Evolutionary conservation across 2,329 filamentous ascomycete genomes (phyloP).

Genomic region (Trichoderma breve): DNA sequence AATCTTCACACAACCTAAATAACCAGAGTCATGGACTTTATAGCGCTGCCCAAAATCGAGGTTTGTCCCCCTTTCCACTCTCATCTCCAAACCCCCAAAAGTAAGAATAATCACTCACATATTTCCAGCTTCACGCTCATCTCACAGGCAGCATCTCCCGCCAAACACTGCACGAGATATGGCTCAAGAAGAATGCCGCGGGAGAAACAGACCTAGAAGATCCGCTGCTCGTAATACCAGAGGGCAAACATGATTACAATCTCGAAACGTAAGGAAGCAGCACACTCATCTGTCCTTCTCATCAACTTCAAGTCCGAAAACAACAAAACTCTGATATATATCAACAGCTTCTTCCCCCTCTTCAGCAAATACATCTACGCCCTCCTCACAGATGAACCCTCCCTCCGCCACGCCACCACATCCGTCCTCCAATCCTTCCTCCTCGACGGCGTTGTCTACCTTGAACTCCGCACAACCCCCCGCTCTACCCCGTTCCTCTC

Average conservation of each 20-base stretch:
- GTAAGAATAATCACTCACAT: background rate
- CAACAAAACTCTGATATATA: background rate
- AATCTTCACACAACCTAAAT: background rate
- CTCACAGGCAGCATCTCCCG: conserved; percentile 75
- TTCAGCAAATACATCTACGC: conserved; percentile 79
- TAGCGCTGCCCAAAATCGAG: conserved; percentile 56
- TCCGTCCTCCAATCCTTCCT: conserved; percentile 66
- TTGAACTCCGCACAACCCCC: conserved; percentile 79
- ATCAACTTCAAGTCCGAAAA: no score
- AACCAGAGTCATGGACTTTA: conserved; percentile 40
- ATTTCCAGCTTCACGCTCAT: conserved; percentile 69
- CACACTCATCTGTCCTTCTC: background rate
- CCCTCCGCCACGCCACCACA: conserved; percentile 60
- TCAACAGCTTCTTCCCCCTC: conserved; percentile 72
- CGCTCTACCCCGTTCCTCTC: conserved; percentile 59
- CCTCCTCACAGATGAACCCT: conserved; percentile 62
- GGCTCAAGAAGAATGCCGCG: conserved; percentile 57
- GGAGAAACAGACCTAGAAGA: conserved; percentile 60
- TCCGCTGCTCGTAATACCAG: conserved; percentile 66
- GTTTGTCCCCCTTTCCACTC: conserved; percentile 31
- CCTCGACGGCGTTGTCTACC: conserved; percentile 69
- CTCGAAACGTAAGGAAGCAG: conserved; percentile 54
- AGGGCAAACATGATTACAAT: conserved; percentile 69
- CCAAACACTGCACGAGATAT: conserved; percentile 70
- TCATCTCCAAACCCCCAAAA: background rate